These are phyloP conservation scores for Chaetomium tenue DNA, from an alignment of 495 filamentous ascomycete genomes.

Conservation along the genomic window DNA sequence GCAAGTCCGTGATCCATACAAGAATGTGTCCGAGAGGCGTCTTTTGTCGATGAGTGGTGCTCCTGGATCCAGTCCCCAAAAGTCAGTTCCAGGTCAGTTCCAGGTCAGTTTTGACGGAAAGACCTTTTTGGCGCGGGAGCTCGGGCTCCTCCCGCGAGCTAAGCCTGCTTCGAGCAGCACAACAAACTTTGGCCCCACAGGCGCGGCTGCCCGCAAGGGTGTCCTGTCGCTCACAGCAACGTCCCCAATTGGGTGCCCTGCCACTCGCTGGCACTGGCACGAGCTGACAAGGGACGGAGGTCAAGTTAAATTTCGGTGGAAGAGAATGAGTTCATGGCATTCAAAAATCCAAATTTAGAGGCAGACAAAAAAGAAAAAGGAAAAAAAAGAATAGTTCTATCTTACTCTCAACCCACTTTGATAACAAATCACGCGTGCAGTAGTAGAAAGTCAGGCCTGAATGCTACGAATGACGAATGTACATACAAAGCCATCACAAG, in stretches of 20 bases:
- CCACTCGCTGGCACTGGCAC: background rate
- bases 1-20: slow-evolving; percentile 3
- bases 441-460: background rate
- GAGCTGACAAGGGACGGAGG: background rate
- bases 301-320: no score
- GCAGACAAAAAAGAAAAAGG: no score
- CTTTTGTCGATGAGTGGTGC: slow-evolving; percentile 12
- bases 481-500: no score
- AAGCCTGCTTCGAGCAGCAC: slow-evolving; percentile 31
- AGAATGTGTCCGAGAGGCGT: slow-evolving; percentile 22
- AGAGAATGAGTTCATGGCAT: no score
- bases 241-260: slow-evolving; percentile 11
- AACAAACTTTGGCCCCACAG: slow-evolving; percentile 38
- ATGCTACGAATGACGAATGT: background rate
- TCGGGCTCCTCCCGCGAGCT: slow-evolving; percentile 31
- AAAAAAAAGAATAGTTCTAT: no score
- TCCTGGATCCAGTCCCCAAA: slow-evolving; percentile 5
- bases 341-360: no score
- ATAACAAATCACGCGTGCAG: background rate
- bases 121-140: slow-evolving; percentile 29
- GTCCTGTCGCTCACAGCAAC: slow-evolving; percentile 37
- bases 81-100: background rate
- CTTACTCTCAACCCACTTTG: no score
- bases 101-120: slow-evolving; percentile 8
- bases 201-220: slow-evolving; percentile 32